Base-by-base conservation (phyloP, 768 basidiomycete genomes). In the Rhizopogon vulgaris region DNA sequence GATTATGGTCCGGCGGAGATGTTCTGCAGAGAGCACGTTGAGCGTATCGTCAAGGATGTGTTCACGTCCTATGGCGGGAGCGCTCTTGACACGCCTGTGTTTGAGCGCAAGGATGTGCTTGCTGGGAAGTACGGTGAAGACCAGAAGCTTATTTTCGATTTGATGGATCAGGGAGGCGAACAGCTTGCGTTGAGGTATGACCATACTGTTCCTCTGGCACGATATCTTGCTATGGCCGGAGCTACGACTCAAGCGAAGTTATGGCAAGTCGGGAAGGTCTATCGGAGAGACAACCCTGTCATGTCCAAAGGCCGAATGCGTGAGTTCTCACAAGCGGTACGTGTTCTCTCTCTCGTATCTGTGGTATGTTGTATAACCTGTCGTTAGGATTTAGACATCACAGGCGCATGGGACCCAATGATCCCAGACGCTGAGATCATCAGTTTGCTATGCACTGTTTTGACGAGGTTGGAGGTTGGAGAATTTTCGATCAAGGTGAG, bases 261-360 rank as follows among this genome's bases (percentile, higher is more conserved):
- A 12, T 99, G 93, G 85, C 96, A 98, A 68, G 85, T 99, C 47
- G 94, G 94, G n/a, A 99, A 98, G 71, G 96, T 99, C 17, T 99
- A 98, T 69, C 77, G 96, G 56, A 74, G 96, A 64, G 96, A 99
- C 70, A 92, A 85, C 57, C 96, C 96, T 0, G 94, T 94, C 52
- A 94, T 98, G 87, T 87, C 85, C 27, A 99, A 99, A 73, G 96
- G 96, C 0, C 78, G 96, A 25, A 96, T 99, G 94, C 82, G 96
- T 53, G 96, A 99, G 73, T 99, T 99, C 63, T 91, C 88, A 62
- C 96, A 99, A 69, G 96, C 95, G 56, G 92, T 94, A 58, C 58
- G 82, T 73, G 2, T 38, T 55, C 22, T 4, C 4, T 3, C 40
- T 12, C 45, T 46, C 22, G 14, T 32, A 2, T 22, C 3, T 49